Percentiles rank a stretch among this genome's conserved stretches.
These are phyloP conservation scores for Plasmodium billcollinsi DNA, from an alignment of 169 alveolate species.

Conservation along the genomic window DNA sequence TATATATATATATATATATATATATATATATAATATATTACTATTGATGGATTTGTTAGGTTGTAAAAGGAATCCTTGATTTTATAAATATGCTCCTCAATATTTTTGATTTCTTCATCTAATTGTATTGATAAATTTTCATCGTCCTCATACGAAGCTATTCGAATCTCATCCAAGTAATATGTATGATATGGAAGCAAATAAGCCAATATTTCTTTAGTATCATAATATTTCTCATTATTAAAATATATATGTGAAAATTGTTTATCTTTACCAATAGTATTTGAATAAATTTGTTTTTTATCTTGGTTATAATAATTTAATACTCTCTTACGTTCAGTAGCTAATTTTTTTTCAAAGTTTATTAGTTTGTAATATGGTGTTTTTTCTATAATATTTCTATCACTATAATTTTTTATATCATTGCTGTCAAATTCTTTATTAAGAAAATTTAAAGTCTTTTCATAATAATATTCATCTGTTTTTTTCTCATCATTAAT, in stretches of 20 bases:
- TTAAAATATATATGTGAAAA: conserved; percentile 53
- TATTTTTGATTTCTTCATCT: conserved; percentile 22
- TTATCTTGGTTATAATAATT: conserved; percentile 47
- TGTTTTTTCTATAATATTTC: conserved; percentile 32
- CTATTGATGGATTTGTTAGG: conserved; percentile 47
- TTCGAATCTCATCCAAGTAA: conserved; percentile 39
- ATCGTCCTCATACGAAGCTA: conserved; percentile 26
- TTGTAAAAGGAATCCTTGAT: conserved; percentile 34
- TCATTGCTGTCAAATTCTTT: conserved; percentile 11
- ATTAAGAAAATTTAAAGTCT: conserved; percentile 30
- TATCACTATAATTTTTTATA: background rate
- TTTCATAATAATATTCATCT: conserved; percentile 47
- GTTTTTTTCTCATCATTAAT: conserved; percentile 13
- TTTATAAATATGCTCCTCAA: conserved; percentile 17
- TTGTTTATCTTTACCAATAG: conserved; percentile 57
- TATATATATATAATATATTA: background rate
- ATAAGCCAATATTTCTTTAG: conserved; percentile 57
- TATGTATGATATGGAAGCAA: conserved; percentile 63
- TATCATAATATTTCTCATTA: conserved; percentile 57
- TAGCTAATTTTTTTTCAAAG: conserved; percentile 58
- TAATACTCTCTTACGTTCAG: conserved; percentile 48
- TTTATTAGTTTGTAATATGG: conserved; percentile 51
- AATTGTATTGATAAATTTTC: conserved; percentile 1
- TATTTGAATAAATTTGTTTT: conserved; percentile 48
- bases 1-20: background rate